Conservation (phyloP, 495 filamentous ascomycete genomes). For the Daldinia childiae region DNA sequence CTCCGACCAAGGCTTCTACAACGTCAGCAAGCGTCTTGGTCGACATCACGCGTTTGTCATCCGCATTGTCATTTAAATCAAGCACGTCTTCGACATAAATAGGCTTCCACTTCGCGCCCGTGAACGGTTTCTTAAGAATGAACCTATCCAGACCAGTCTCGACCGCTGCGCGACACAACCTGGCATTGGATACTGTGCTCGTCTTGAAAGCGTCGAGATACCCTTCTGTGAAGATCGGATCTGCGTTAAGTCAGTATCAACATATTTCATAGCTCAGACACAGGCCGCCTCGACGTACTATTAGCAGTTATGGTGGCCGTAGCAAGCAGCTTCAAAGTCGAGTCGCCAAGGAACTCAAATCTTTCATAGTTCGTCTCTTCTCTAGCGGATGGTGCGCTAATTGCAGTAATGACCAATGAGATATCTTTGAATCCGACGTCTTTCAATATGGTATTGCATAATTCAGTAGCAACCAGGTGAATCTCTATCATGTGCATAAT, state of each 20-base stretch:
- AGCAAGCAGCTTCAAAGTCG: conserved; percentile 80
- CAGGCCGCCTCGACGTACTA: conserved; percentile 41
- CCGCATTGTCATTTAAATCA: conserved; percentile 14
- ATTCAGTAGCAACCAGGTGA: conserved; percentile 67
- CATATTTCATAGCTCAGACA: not conserved
- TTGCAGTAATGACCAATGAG: conserved; percentile 73
- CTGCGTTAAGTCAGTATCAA: conserved; percentile 37
- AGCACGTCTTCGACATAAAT: conserved; percentile 66
- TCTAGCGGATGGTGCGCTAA: conserved; percentile 70
- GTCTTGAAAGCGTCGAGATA: conserved; percentile 76
- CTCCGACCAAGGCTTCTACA: conserved; percentile 84
- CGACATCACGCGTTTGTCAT: conserved; percentile 58
- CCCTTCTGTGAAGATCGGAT: conserved; percentile 79
- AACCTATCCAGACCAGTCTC: conserved; percentile 73
- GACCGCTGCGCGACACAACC: conserved; percentile 71
- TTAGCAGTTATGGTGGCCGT: conserved; percentile 73
- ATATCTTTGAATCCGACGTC: conserved; percentile 63
- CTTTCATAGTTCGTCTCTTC: conserved; percentile 80
- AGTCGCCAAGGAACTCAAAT: conserved; percentile 90
- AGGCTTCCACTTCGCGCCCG: conserved; percentile 75
- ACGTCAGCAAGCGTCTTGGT: conserved; percentile 91
- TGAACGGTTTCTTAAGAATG: conserved; percentile 76
- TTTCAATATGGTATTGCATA: conserved; percentile 69
- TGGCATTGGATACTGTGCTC: conserved; percentile 74
- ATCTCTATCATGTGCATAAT: conserved; percentile 76